Evolutionary conservation across 2,329 filamentous ascomycete species (phyloP).

Genomic region (Neofusicoccum parvum): DNA sequence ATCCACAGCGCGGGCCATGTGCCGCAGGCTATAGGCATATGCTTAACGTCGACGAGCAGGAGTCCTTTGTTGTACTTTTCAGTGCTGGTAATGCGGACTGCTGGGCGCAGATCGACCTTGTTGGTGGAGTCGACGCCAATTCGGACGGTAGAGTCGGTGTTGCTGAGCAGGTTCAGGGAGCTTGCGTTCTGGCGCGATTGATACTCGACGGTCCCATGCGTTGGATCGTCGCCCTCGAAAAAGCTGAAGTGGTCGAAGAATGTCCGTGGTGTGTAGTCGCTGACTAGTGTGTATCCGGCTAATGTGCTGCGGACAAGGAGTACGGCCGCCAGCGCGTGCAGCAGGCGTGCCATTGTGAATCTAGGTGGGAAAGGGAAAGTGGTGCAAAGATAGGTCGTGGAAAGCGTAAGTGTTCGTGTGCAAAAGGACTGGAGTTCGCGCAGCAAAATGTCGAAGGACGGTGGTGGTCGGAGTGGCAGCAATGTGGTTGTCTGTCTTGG

Average conservation of each 20-base stretch:
- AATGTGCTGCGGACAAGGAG: neutral
- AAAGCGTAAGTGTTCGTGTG: neutral
- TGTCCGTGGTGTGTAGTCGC: conserved; percentile 42
- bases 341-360: conserved; percentile 9
- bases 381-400: neutral
- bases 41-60: conserved; percentile 35
- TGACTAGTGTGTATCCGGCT: conserved; percentile 37
- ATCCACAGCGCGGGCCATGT: conserved; percentile 40
- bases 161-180: conserved; percentile 27
- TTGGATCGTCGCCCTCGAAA: conserved; percentile 46
- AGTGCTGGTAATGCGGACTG: conserved; percentile 35
- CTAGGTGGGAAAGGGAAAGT: neutral
- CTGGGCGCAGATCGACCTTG: conserved; percentile 25
- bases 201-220: conserved; percentile 46
- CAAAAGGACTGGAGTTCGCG: neutral
- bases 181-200: conserved; percentile 26
- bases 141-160: conserved; percentile 26
- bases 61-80: conserved; percentile 35
- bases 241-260: conserved; percentile 51
- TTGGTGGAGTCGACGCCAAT: conserved; percentile 48
- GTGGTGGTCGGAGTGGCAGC: neutral
- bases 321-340: neutral
- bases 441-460: neutral
- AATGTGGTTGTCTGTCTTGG: neutral
- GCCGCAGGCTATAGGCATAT: conserved; percentile 37